Base-by-base conservation (phyloP, 1,139 yeast species). In the Wickerhamomyces sp. region DNA sequence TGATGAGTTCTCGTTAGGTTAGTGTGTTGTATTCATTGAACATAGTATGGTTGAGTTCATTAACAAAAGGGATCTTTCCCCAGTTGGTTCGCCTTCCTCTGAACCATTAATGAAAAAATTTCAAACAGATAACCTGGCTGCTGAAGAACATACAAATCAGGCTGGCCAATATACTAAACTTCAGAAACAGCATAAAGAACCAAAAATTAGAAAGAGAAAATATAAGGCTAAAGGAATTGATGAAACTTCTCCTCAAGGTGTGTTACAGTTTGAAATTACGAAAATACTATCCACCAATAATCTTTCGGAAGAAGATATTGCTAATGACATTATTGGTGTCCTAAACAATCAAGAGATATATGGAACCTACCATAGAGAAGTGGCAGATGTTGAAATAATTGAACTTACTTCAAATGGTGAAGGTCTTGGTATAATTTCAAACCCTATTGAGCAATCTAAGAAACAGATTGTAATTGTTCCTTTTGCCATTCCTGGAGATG, bases 401-500 rank as follows among this genome's bases (percentile, higher is more conserved):
- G 68, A 67, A 36, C 64, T 84, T 25, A 69, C 87, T 10, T 83
- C 96, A 2, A 84, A 79, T 47, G 97, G 97, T 40, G 92, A 84
- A 50, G 90, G 92, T 3, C 52, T 85, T 26, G 88, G 81, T 0
- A 46, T 84, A 7, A 70, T 83, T 26, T 63, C 69, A 7, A 80
- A 80, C 54, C 89, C 89, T 1, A 70, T 66, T 6, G 68, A 64
- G 36, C 45, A 54, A 2, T 60, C 56, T n/a, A 58, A 61, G 38
- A 64, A 61, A 36, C 71, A 65, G 48, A 64, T 74, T n/a, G 74
- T 72, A 3, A 65, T 87, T 12, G 77, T 92, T 6, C 98, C 98
- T 13, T 92, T 85, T 65, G 85, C 90, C 4, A 67, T 86, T 28
- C 95, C 95, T 1, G 97, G 96, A 2, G 98, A 92, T 58, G 55